Evolutionary conservation across 2,329 filamentous ascomycete genomes (phyloP).

Genomic region (Colletotrichum lindemuthianum): DNA sequence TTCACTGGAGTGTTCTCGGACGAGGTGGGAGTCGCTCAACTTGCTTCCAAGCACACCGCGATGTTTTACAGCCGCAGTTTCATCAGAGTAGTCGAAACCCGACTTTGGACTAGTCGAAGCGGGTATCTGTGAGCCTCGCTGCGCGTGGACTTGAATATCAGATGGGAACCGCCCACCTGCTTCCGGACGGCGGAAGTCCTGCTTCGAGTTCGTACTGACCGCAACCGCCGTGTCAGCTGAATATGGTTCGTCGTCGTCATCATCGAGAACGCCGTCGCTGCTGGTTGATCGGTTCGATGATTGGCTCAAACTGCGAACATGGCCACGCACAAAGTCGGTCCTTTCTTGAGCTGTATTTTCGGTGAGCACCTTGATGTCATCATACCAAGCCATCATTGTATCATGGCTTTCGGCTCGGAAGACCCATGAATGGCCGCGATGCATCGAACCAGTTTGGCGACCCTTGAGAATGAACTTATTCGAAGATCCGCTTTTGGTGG

Average conservation of each 20-base stretch:
- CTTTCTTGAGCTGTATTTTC: conserved; percentile 90
- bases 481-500: conserved; percentile 81
- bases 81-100: conserved; percentile 59
- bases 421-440: conserved; percentile 81
- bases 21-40: neutral
- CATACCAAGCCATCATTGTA: conserved; percentile 97
- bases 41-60: conserved; percentile 56
- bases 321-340: conserved; percentile 84
- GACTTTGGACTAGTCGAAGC: conserved; percentile 86
- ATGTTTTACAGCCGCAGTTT: conserved; percentile 68
- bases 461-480: conserved; percentile 99
- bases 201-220: conserved; percentile 58
- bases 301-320: conserved; percentile 81
- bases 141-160: conserved; percentile 83
- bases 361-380: conserved; percentile 89
- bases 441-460: conserved; percentile 90
- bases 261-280: conserved; percentile 81
- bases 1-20: conserved; percentile 37
- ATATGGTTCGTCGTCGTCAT: conserved; percentile 75
- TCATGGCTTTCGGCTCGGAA: conserved; percentile 81
- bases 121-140: conserved; percentile 82
- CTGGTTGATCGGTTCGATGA: conserved; percentile 70
- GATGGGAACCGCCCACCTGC: conserved; percentile 97
- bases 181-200: conserved; percentile 76
- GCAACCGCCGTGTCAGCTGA: conserved; percentile 65